Evolutionary conservation across 805 yeast genomes (phyloP).

Genomic region (Lipomyces sp.): DNA sequence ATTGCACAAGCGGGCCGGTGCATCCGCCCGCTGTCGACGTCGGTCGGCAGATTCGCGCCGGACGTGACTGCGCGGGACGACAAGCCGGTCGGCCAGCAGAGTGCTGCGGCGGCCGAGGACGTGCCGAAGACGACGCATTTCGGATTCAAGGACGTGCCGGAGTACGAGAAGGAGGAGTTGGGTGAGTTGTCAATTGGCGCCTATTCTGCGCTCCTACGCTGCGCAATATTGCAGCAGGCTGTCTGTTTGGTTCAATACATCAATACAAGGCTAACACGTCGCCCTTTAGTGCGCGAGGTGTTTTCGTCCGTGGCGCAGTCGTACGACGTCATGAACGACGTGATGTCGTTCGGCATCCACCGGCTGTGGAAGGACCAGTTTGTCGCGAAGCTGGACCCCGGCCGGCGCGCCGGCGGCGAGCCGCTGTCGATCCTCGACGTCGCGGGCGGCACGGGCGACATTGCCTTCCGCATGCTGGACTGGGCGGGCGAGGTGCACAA

Average conservation of each 20-base stretch:
- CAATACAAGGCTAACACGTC: too few species aligned
- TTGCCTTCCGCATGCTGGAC: slow-evolving; percentile 90
- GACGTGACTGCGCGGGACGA: too few species aligned
- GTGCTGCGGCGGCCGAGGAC: background rate
- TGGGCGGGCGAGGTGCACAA: slow-evolving; percentile 79
- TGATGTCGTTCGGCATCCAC: slow-evolving; percentile 94
- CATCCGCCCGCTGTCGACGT: too few species aligned
- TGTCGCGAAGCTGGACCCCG: slow-evolving; percentile 85
- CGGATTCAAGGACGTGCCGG: slow-evolving; percentile 80
- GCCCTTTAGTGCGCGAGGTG: slow-evolving; percentile 73
- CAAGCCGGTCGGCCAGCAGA: too few species aligned
- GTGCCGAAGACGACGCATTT: slow-evolving; percentile 70
- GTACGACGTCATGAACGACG: slow-evolving; percentile 96
- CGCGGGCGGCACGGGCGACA: slow-evolving; percentile 99
- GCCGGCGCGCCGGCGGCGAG: slow-evolving; percentile 80
- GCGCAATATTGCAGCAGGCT: too few species aligned
- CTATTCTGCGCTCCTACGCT: too few species aligned
- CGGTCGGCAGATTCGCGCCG: too few species aligned
- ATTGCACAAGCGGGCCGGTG: too few species aligned
- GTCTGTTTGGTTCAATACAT: too few species aligned
- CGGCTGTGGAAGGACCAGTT: slow-evolving; percentile 93
- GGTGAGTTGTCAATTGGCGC: slow-evolving; percentile 38
- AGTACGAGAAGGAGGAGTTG: slow-evolving; percentile 73
- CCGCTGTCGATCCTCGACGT: slow-evolving; percentile 90
- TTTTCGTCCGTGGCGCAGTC: slow-evolving; percentile 92